Conservation (phyloP, 106 monocot species). For the Dendrobium nobile region DNA sequence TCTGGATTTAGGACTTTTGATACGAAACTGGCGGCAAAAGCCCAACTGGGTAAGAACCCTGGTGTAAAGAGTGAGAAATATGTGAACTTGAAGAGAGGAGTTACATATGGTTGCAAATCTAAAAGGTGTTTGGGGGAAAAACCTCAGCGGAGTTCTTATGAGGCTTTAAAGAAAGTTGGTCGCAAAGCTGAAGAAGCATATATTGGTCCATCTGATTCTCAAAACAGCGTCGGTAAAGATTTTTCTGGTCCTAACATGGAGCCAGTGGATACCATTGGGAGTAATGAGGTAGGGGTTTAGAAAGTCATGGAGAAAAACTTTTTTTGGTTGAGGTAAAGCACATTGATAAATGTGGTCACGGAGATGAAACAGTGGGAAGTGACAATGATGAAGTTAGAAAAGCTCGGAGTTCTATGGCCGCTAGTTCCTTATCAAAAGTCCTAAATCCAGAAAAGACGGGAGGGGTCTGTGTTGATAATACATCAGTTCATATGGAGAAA, state of each 20-base stretch:
- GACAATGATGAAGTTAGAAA: background rate
- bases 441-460: background rate
- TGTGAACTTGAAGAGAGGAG: background rate
- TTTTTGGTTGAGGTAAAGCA: background rate
- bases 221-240: background rate
- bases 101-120: background rate
- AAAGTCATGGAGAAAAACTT: conserved; percentile 1
- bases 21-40: background rate
- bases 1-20: conserved; percentile 16
- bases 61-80: conserved; percentile 9
- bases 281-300: background rate
- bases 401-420: background rate
- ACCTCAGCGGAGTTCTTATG: background rate
- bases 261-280: background rate
- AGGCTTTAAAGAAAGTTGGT: background rate
- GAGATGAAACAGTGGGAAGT: background rate
- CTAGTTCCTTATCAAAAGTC: too few species aligned
- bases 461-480: background rate
- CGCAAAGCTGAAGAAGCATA: background rate
- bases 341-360: background rate
- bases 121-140: background rate
- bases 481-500: conserved; percentile 6
- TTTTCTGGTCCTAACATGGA: background rate
- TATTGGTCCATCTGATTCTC: background rate
- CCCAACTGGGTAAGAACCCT: background rate